Evolutionary conservation across 148 eudicot genomes (phyloP), one percentile per base, ranked within the genome.

Genomic region (Silene latifolia): DNA sequence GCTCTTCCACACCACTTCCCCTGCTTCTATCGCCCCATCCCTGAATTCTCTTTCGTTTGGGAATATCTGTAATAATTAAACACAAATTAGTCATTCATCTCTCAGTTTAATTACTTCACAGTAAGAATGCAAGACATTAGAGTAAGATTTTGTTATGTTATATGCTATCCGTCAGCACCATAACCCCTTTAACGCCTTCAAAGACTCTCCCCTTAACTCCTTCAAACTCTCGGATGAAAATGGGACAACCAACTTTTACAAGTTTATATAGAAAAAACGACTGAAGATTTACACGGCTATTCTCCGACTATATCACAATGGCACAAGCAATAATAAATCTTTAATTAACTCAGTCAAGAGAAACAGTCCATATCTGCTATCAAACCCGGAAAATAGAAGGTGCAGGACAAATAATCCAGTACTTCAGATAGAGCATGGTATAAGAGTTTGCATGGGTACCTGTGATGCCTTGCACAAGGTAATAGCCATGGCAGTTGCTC

Each of bases 1-100:
- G 48, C 80, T 88, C 75, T 91, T 91, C 97, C 97, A 91, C 58
- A 89, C 93, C 3, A 91, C 97, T 74, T 89, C 97, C 70, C 93
- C 97, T 60, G 92, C 97, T 83, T 91, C 90, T 42, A 87, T 85
- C 8, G 97, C 97, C 4, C 91, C 93, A 68, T 87, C 84, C 3
- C 91, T 90, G 66, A 89, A 88, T 7, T 91, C 97, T 75, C 90
- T 77, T 0, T 85, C 92, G 18, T 56, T 74, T 4, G 87, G 82
- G 67, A 88, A 84, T 18, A 91, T 91, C 93, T 89, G 83, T 59
- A 64, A 5, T 7, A 64, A 64, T 29, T 27, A 5, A 5, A 27
- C 23, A n/a, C 63, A 21, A 19, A 21, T 21, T 7, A 60, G 25
- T 60, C 21, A n/a, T 19, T 19, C 63, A 59, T 17, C 24, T 5